A percentile compares a stretch with the other conserved stretches of the same genome.
Evolutionary conservation across 441 rosid species (phyloP).

Genomic region (Eutrema salsugineum): DNA sequence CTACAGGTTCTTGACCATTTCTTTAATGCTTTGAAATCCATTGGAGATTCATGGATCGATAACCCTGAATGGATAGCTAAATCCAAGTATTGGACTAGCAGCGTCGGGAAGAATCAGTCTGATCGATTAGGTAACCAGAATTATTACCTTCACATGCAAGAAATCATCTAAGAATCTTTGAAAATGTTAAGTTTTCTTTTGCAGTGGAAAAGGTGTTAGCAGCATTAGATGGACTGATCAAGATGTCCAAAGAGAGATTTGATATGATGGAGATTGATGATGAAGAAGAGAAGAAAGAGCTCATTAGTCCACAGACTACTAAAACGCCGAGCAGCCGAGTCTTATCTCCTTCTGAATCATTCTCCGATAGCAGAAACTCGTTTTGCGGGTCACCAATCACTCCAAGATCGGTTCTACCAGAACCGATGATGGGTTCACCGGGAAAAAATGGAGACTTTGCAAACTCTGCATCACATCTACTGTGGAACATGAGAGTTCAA

Average conservation of each 20-base stretch:
- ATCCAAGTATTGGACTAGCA: slow-evolving; percentile 34
- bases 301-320: slow-evolving; percentile 16
- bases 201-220: slow-evolving; percentile 65
- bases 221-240: slow-evolving; percentile 60
- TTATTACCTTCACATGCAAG: neutral
- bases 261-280: slow-evolving; percentile 62
- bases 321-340: slow-evolving; percentile 29
- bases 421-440: slow-evolving; percentile 34
- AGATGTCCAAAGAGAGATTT: slow-evolving; percentile 51
- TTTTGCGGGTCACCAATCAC: slow-evolving; percentile 60
- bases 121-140: slow-evolving; percentile 53
- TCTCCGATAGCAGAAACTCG: slow-evolving; percentile 40
- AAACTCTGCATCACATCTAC: slow-evolving; percentile 49
- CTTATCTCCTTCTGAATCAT: slow-evolving; percentile 33
- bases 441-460: slow-evolving; percentile 30
- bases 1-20: slow-evolving; percentile 57
- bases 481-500: slow-evolving; percentile 54
- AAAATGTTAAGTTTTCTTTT: neutral
- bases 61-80: slow-evolving; percentile 53
- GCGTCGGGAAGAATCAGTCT: slow-evolving; percentile 36
- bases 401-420: slow-evolving; percentile 83
- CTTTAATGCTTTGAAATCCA: slow-evolving; percentile 50
- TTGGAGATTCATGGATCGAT: slow-evolving; percentile 70
- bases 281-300: slow-evolving; percentile 42
- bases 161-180: neutral